Base-by-base conservation (phyloP, 768 basidiomycete species). In the Tricholoma bakamatsutake region DNA sequence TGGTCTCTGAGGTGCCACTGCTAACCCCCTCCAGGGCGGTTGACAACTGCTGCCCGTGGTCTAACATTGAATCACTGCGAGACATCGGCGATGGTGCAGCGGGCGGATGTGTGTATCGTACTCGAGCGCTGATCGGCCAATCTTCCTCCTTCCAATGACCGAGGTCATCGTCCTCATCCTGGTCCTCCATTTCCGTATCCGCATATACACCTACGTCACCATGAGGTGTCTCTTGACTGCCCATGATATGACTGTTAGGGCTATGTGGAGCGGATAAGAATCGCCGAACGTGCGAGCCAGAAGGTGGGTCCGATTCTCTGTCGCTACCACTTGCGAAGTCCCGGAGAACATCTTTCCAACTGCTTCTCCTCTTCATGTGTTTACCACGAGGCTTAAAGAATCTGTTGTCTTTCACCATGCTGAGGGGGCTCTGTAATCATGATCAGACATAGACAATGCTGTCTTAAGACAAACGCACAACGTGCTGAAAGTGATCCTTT, bases 401-500 rank as follows among this genome's bases (percentile, higher is more conserved):
- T 48, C 71, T 77, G 39, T 78, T 78, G 66, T 95, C 92, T 40
- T 85, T 82, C 18, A 97, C 93, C 80, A 98, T 94, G 57, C 89
- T 87, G 51, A 98, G 75, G 9, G 97, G 97, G 58, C 90, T 92
- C 73, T 84, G 55, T 11, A 54, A 54, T 27, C 49, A 58, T 52
- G 37, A 46, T 31, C 39, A 54, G 31, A 31, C 37, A 30, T 42
- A 47, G 27, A 11, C 18, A 33, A 28, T 11, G 46, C 15, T 45
- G 17, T 28, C 43, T n/a, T 17, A 17, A n/a, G 13, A 8, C 18
- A 27, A 54, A 63, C 74, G 59, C 57, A 78, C 78, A 55, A 87
- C 82, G 68, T 97, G 93, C 62, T 87, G 81, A 64, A 94, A 71
- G 67, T 99, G 96, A 63, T 94, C 86, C 71, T 88, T 98, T 66